Conservation (phyloP, 371 early-diverging fungal genomes). For the Nosema muscidifuracis region DNA sequence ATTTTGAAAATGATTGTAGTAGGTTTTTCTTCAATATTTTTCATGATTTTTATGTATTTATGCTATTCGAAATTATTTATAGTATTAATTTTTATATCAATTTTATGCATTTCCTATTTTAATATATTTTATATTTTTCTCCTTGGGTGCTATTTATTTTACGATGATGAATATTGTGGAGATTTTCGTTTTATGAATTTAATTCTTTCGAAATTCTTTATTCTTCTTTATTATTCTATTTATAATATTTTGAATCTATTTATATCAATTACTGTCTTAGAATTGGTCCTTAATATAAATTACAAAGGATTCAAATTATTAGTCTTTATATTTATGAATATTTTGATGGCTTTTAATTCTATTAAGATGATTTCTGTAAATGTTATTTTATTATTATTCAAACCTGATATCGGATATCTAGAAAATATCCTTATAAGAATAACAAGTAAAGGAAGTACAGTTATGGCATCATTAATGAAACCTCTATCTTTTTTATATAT, state of each 20-base stretch:
- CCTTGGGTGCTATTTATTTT: not conserved
- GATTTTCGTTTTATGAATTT: not conserved
- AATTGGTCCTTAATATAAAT: not conserved
- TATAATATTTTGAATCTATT: not conserved
- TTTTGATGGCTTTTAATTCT: not conserved
- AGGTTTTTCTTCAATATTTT: not conserved
- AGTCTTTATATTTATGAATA: constrained; percentile 14
- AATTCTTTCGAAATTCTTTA: not conserved
- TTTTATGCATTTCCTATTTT: not conserved
- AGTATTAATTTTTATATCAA: not conserved
- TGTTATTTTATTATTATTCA: not conserved
- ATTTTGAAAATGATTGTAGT: not conserved
- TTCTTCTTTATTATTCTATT: not conserved
- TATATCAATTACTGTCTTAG: not conserved
- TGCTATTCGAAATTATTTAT: not conserved
- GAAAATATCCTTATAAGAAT: not conserved
- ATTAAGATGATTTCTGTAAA: constrained; percentile 2
- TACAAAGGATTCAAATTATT: not conserved
- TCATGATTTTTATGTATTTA: constrained; percentile 9
- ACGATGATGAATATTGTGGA: not conserved
- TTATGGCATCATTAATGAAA: not conserved
- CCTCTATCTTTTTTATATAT: not conserved
- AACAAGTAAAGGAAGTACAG: not conserved
- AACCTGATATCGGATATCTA: not conserved
- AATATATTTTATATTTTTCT: not conserved